These are phyloP conservation scores for Coffea humblotiana DNA, from an alignment of 305 asterid genomes.

Conservation along the genomic window DNA sequence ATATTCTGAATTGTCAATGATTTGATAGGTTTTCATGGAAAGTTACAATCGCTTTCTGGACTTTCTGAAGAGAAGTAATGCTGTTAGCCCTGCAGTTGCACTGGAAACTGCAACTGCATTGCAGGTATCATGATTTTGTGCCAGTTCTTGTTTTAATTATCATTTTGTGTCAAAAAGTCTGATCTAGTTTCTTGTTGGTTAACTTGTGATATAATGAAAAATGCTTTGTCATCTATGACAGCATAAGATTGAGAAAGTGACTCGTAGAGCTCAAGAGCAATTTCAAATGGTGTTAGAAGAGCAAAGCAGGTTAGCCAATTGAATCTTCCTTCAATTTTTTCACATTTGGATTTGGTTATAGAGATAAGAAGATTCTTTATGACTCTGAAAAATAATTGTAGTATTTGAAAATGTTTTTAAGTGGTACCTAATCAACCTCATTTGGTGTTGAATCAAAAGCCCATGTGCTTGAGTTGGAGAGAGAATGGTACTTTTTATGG, in stretches of 20 bases:
- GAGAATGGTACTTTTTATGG: not conserved
- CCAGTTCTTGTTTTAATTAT: slow-evolving; percentile 10
- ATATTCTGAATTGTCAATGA: not conserved
- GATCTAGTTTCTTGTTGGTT: slow-evolving; percentile 15
- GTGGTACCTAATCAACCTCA: not conserved
- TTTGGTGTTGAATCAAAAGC: not conserved
- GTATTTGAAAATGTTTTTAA: not conserved
- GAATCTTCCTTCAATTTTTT: not conserved
- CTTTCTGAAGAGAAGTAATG: slow-evolving; percentile 89
- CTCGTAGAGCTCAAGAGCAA: slow-evolving; percentile 98
- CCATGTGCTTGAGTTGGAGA: not conserved
- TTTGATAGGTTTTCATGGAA: slow-evolving; percentile 70
- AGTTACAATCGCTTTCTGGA: slow-evolving; percentile 82
- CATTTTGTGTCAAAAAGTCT: slow-evolving; percentile 9
- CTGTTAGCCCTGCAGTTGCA: slow-evolving; percentile 91
- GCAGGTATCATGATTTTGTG: slow-evolving; percentile 53
- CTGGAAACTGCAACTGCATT: slow-evolving; percentile 92
- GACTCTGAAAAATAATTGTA: not conserved
- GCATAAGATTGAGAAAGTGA: slow-evolving; percentile 92
- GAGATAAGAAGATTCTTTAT: not conserved
- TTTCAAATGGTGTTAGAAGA: slow-evolving; percentile 95
- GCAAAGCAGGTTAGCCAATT: slow-evolving; percentile 74
- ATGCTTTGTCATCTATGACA: slow-evolving; percentile 43
- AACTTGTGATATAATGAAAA: slow-evolving; percentile 23
- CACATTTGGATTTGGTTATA: not conserved